Conservation (phyloP, 2,329 filamentous ascomycete species). For the Coniochaeta pulveracea region DNA sequence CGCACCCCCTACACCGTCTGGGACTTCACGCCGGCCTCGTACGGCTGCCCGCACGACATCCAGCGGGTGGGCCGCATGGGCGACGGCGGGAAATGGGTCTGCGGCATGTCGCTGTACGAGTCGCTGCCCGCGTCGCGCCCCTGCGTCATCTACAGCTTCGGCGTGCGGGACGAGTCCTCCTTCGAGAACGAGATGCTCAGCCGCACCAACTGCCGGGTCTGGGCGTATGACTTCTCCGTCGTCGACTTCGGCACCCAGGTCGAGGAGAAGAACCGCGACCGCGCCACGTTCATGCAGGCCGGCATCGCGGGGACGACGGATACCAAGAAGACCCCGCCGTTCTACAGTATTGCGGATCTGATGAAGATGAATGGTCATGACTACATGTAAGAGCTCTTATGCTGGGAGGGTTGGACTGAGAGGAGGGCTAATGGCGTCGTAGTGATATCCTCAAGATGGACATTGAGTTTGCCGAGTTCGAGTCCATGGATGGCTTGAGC, state of each 20-base stretch:
- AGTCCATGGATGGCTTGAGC: conserved; percentile 16
- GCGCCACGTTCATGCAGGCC: conserved; percentile 20
- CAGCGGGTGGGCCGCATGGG: conserved; percentile 25
- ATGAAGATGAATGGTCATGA: conserved; percentile 25
- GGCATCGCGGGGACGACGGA: conserved; percentile 20
- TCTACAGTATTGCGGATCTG: conserved; percentile 22
- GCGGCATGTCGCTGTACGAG: conserved; percentile 26
- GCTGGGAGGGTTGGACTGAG: too few relatives aligned
- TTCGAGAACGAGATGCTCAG: conserved; percentile 25
- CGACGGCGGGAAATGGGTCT: conserved; percentile 31
- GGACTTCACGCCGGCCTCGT: conserved; percentile 27
- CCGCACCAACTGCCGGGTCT: conserved; percentile 24
- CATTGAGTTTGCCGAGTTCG: conserved; percentile 24
- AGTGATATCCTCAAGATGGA: conserved; percentile 29
- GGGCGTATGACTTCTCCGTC: conserved; percentile 26
- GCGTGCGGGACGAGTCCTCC: conserved; percentile 22
- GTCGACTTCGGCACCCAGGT: conserved; percentile 19
- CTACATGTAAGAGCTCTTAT: conserved; percentile 15
- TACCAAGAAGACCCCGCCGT: conserved; percentile 14
- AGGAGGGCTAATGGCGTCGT: too few relatives aligned
- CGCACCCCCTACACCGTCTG: conserved; percentile 22
- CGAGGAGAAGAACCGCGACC: conserved; percentile 9
- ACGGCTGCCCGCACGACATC: conserved; percentile 26
- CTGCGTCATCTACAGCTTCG: conserved; percentile 26
- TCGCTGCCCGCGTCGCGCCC: conserved; percentile 11